phyloP scores from a whole-genome alignment of 139 green algal species.

The Chlamydomonas asymmetrica region DNA sequence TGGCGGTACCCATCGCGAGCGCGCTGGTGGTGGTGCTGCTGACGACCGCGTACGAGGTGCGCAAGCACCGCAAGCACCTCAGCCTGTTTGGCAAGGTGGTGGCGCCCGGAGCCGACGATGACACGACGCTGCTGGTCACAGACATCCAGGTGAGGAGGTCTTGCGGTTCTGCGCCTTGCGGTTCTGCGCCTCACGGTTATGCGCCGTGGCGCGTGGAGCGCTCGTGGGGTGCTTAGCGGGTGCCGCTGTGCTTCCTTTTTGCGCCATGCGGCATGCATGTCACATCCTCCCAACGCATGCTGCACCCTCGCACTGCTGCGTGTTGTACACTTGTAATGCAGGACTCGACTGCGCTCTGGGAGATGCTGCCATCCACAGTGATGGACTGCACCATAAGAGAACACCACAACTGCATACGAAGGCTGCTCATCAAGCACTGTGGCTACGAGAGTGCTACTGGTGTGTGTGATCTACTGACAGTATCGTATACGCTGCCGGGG shows the following conservation, averaged over 20 bases:
- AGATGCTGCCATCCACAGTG: slow-evolving; percentile 38
- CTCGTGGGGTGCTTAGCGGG: no score
- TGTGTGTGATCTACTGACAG: background rate
- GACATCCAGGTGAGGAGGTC: no score
- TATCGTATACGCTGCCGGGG: no score
- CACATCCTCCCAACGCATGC: no score
- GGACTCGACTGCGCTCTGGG: slow-evolving; percentile 49
- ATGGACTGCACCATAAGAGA: slow-evolving; percentile 49
- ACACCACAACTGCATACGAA: slow-evolving; percentile 44
- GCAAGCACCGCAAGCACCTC: slow-evolving; percentile 26
- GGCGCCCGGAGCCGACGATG: slow-evolving; percentile 25
- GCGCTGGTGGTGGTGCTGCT: slow-evolving; percentile 31
- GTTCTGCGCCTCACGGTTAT: no score
- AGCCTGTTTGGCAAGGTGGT: slow-evolving; percentile 36
- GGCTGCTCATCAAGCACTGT: slow-evolving; percentile 39
- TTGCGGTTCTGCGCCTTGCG: no score
- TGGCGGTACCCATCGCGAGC: slow-evolving; percentile 18
- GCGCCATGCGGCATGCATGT: no score
- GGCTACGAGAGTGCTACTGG: slow-evolving; percentile 29
- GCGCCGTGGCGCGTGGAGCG: no score
- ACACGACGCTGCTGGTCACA: slow-evolving; percentile 33
- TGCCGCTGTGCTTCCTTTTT: no score
- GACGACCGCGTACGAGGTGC: slow-evolving; percentile 30
- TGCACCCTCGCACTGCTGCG: no score
- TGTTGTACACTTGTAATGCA: no score